Percentiles rank a stretch among this genome's conserved stretches.
Conservation (phyloP, 345 rosid species). For the Turritis glabra region DNA sequence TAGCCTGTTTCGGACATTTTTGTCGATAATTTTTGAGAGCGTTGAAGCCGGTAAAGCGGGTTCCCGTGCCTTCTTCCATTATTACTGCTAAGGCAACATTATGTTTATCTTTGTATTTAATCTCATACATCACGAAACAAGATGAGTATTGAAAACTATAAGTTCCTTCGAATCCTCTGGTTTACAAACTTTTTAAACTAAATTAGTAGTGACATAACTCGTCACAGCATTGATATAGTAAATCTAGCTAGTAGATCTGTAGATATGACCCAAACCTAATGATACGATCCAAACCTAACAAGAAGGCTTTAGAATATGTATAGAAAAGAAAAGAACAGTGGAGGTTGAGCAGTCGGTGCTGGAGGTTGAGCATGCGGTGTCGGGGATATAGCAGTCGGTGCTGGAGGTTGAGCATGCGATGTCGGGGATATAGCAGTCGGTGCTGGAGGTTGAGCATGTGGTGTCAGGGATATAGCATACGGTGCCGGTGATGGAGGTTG, state of each 20-base stretch:
- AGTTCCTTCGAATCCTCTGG: neutral
- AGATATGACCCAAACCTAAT: neutral
- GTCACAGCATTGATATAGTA: neutral
- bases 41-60: too few relatives aligned
- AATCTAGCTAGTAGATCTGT: neutral
- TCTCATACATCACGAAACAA: neutral
- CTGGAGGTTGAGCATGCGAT: neutral
- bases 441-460: neutral
- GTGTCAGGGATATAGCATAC: neutral
- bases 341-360: neutral
- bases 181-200: neutral
- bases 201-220: neutral
- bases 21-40: too few relatives aligned
- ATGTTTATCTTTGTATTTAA: neutral
- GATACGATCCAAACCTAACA: neutral
- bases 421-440: neutral
- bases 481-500: neutral
- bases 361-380: neutral
- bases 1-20: too few relatives aligned
- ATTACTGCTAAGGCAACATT: neutral
- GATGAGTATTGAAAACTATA: neutral
- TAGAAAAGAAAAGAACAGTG: neutral
- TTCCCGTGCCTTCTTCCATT: too few relatives aligned
- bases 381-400: neutral
- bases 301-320: neutral